These are phyloP conservation scores for Geopyxis carbonaria DNA, from an alignment of 495 filamentous ascomycete species.

Conservation along the genomic window DNA sequence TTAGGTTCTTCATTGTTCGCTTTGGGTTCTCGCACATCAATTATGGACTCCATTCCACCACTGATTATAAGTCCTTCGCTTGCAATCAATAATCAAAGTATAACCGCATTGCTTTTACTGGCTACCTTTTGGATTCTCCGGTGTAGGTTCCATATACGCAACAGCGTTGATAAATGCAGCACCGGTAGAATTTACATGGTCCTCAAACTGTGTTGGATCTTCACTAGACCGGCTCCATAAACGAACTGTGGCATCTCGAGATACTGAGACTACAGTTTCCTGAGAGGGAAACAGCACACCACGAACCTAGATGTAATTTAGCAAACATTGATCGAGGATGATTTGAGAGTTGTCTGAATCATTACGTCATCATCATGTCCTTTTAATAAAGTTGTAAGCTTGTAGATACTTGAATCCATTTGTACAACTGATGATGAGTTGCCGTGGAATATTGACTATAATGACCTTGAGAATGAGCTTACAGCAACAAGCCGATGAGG, in stretches of 20 bases:
- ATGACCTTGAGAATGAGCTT: no score
- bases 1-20: slow-evolving; percentile 51
- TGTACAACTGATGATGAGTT: not conserved
- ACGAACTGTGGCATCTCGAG: slow-evolving; percentile 78
- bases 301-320: slow-evolving; percentile 50
- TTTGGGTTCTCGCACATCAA: slow-evolving; percentile 64
- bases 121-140: slow-evolving; percentile 43
- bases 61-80: slow-evolving; percentile 57
- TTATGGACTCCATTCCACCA: slow-evolving; percentile 76
- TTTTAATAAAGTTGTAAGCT: slow-evolving; percentile 63
- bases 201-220: slow-evolving; percentile 53
- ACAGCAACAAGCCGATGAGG: no score
- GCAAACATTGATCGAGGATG: slow-evolving; percentile 1
- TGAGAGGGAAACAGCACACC: slow-evolving; percentile 62
- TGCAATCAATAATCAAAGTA: not conserved
- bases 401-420: slow-evolving; percentile 35
- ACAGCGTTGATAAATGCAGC: slow-evolving; percentile 72
- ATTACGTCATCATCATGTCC: slow-evolving; percentile 71
- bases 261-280: slow-evolving; percentile 61
- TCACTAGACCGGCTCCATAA: slow-evolving; percentile 53
- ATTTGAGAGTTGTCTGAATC: slow-evolving; percentile 5
- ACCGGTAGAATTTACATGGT: slow-evolving; percentile 55
- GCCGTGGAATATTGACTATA: no score
- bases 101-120: no score
- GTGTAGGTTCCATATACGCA: slow-evolving; percentile 55